Evolutionary conservation across 2,329 filamentous ascomycete species (phyloP), one percentile per base, ranked within the genome.

Genomic region (Penicillium sp.): DNA sequence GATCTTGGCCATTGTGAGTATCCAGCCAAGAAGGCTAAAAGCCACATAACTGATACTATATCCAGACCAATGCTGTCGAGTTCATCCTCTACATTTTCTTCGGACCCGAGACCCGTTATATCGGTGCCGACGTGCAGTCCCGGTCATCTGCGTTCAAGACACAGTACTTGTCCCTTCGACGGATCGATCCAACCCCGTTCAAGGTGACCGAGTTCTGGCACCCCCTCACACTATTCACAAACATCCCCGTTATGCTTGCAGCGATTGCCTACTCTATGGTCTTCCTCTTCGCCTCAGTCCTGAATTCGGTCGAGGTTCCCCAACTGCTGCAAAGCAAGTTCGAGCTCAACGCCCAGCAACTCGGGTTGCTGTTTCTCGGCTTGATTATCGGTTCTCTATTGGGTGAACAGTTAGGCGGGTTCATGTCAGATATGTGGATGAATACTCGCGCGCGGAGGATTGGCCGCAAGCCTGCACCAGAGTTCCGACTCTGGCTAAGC

Each of bases 231-330:
- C 66, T 81, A 6, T 70, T 70, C 45, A 64, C 64, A 2, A 72
- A 74, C 45, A 66, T 73, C 0, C 74, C 70, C 37, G 72, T 81
- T 22, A 55, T 76, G 35, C 68, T 82, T 7, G 76, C 79, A 0
- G 69, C 78, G 0, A 61, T 70, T 13, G 72, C 76, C 3, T 81
- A 83, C 59, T 64, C 77, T 3, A 78, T 83, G 71, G 67, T 79
- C 9, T 83, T 83, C 61, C 66, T 76, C 4, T 82, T 77, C 59
- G 71, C 64, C 31, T 74, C 69, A 34, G 74, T 81, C 9, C 66
- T 81, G 54, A 65, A 75, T 47, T 78, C 78, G 0, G 75, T 83
- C 24, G 79, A 82, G 56, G 77, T 83, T 4, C 80, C 80, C 1
- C 77, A 81, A 50, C 69, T 83, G 1, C 78, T 81, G 53, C 70